A percentile compares a stretch with the other conserved stretches of the same genome.
Conservation (phyloP, 1,284 basidiomycete species). For the Singerocomus inundabilis region DNA sequence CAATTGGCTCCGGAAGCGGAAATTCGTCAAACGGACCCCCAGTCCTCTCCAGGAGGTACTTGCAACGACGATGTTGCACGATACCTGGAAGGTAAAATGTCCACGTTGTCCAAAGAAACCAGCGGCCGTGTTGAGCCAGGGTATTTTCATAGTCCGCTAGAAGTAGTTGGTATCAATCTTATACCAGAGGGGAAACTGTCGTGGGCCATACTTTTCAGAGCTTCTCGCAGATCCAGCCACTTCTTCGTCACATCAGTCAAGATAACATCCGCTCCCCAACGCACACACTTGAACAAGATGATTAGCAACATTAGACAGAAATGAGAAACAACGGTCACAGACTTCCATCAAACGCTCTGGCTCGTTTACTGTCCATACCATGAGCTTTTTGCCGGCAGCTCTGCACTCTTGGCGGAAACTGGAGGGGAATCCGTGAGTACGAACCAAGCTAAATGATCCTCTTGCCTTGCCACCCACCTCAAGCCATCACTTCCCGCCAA, state of each 20-base stretch:
- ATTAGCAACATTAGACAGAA: neutral
- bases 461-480: slow-evolving; percentile 43
- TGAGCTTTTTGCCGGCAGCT: slow-evolving; percentile 77
- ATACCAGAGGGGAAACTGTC: neutral
- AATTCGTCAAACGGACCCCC: slow-evolving; percentile 56
- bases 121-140: slow-evolving; percentile 56
- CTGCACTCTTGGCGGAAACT: slow-evolving; percentile 82
- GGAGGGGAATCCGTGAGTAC: slow-evolving; percentile 23
- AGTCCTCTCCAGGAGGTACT: slow-evolving; percentile 44
- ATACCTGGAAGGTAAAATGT: slow-evolving; percentile 58
- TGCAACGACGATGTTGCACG: slow-evolving; percentile 30
- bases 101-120: slow-evolving; percentile 74
- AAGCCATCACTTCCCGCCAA: slow-evolving; percentile 74
- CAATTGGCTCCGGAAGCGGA: slow-evolving; percentile 26
- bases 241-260: slow-evolving; percentile 83
- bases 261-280: slow-evolving; percentile 90
- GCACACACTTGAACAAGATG: slow-evolving; percentile 59
- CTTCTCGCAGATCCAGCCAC: slow-evolving; percentile 72
- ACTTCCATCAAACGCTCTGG: slow-evolving; percentile 93
- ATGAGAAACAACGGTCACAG: slow-evolving; percentile 23
- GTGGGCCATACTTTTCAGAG: slow-evolving; percentile 55
- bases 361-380: slow-evolving; percentile 98
- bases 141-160: slow-evolving; percentile 69
- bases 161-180: slow-evolving; percentile 5
- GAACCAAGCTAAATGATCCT: neutral